Evolutionary conservation across 2,329 filamentous ascomycete species (phyloP).

Genomic region (Alternaria panax): DNA sequence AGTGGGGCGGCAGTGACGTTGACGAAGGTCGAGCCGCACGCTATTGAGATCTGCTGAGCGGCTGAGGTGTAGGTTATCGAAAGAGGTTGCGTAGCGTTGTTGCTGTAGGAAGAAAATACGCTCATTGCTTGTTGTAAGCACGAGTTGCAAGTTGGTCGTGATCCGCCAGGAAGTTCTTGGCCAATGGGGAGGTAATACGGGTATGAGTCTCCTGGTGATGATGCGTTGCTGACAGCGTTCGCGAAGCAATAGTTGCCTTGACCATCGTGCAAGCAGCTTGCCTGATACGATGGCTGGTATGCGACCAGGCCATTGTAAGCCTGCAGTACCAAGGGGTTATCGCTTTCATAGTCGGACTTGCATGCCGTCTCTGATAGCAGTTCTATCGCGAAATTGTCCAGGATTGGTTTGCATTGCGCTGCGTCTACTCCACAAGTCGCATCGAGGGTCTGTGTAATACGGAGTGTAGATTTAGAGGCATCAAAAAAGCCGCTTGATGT

Average conservation of each 20-base stretch:
- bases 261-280: conserved; percentile 77
- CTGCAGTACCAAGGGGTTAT: conserved; percentile 74
- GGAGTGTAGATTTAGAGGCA: conserved; percentile 72
- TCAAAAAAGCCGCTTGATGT: conserved; percentile 87
- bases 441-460: conserved; percentile 80
- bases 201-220: conserved; percentile 74
- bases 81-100: conserved; percentile 71
- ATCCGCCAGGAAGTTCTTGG: conserved; percentile 69
- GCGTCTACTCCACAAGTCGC: conserved; percentile 75
- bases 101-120: conserved; percentile 74
- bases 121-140: conserved; percentile 85
- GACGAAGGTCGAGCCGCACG: conserved; percentile 64
- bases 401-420: conserved; percentile 69
- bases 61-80: conserved; percentile 73
- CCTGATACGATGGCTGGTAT: conserved; percentile 80
- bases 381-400: conserved; percentile 70
- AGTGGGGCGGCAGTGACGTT: conserved; percentile 57
- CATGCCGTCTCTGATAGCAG: conserved; percentile 72
- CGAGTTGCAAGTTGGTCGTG: conserved; percentile 74
- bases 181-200: conserved; percentile 89
- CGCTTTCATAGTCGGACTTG: conserved; percentile 69
- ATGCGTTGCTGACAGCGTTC: conserved; percentile 79
- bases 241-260: conserved; percentile 77
- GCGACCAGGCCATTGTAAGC: conserved; percentile 78
- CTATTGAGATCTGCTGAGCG: conserved; percentile 74